A percentile compares a stretch with the other conserved stretches of the same genome.
These are phyloP conservation scores for Talaromyces sp. DNA, from an alignment of 2,329 filamentous ascomycete genomes.

Conservation along the genomic window DNA sequence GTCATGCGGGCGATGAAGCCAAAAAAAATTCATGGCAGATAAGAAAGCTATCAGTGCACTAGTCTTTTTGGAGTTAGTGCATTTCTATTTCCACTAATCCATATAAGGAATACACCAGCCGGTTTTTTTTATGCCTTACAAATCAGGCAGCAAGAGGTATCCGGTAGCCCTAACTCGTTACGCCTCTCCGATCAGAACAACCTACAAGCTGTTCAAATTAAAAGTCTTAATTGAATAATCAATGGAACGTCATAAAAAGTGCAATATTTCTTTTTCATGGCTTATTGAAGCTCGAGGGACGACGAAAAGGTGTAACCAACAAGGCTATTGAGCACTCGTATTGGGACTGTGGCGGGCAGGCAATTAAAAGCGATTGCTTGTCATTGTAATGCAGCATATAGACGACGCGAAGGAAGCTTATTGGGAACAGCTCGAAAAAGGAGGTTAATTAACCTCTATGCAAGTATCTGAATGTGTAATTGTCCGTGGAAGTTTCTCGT, in stretches of 20 bases:
- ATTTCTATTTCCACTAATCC: not conserved
- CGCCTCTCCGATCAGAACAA: not conserved
- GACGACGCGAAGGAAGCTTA: not conserved
- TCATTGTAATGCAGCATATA: not conserved
- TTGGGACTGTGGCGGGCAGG: not conserved
- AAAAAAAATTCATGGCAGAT: conserved; percentile 18
- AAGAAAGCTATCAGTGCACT: conserved; percentile 18
- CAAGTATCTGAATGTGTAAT: not conserved
- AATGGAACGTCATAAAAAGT: too few relatives aligned
- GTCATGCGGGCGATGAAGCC: conserved; percentile 6
- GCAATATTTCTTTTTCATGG: not conserved
- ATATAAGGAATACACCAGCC: not conserved
- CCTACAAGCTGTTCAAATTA: not conserved
- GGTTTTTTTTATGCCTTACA: not conserved
- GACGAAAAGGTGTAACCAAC: not conserved
- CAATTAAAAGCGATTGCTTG: not conserved
- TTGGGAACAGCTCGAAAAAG: not conserved
- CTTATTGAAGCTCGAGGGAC: not conserved
- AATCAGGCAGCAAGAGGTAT: not conserved
- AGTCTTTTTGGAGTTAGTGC: conserved; percentile 7
- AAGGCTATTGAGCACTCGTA: not conserved
- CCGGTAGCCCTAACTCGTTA: not conserved
- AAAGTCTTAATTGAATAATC: not conserved
- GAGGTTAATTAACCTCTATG: not conserved
- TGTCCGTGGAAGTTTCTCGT: not conserved